Percentiles rank a stretch among this genome's conserved stretches.
These are phyloP conservation scores for Candida freyschussii DNA, from an alignment of 1,139 yeast species.

Conservation along the genomic window DNA sequence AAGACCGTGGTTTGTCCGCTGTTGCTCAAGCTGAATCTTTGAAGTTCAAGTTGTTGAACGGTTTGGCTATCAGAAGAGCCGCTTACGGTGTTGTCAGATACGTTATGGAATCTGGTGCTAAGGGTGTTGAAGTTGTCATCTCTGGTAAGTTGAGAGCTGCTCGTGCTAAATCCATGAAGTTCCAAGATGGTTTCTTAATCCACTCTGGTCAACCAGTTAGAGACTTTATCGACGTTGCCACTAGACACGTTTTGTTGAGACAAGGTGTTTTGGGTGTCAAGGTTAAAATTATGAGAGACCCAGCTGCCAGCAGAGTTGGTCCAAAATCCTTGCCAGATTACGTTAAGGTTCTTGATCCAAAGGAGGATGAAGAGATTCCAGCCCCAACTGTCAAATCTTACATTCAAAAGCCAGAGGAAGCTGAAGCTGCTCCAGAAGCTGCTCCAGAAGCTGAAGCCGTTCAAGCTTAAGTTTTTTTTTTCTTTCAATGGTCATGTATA, in stretches of 20 bases:
- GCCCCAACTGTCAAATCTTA: constrained; percentile 83
- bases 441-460: constrained; percentile 25
- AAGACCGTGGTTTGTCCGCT: constrained; percentile 99
- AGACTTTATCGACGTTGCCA: constrained; percentile 97
- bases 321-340: constrained; percentile 95
- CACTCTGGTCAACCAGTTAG: constrained; percentile 99
- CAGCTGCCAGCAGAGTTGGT: constrained; percentile 86
- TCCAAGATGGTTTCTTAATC: constrained; percentile 99
- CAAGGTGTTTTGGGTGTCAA: constrained; percentile 99
- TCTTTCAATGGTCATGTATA: constrained; percentile 1
- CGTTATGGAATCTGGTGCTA: constrained; percentile 99
- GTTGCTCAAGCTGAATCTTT: constrained; percentile 99
- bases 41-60: constrained; percentile 96
- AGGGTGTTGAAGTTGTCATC: constrained; percentile 99
- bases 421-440: constrained; percentile 27
- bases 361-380: constrained; percentile 87
- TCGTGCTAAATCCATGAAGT: constrained; percentile 99
- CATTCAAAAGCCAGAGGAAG: constrained; percentile 40
- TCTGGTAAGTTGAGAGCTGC: constrained; percentile 99
- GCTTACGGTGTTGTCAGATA: constrained; percentile 99
- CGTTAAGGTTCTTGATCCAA: constrained; percentile 92
- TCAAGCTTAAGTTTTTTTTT: constrained; percentile 5
- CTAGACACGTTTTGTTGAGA: constrained; percentile 99
- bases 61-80: constrained; percentile 99
- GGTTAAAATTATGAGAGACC: constrained; percentile 99